Evolutionary conservation across 306 rosid species (phyloP).

Genomic region (Adenanthera pavonina): DNA sequence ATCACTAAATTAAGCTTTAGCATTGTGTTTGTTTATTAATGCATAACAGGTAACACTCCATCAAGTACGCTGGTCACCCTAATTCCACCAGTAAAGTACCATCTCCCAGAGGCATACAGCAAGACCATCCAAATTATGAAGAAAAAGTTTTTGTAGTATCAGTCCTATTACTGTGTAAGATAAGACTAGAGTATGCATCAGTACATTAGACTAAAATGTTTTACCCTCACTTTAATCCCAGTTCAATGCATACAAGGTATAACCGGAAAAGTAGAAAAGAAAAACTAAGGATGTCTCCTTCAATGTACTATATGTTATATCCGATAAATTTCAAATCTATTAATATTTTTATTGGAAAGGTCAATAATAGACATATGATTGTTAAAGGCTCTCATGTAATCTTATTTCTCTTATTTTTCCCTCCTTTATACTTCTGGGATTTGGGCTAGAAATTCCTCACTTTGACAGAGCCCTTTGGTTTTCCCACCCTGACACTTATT

Average conservation of each 20-base stretch:
- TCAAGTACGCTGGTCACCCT: neutral
- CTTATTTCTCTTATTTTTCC: neutral
- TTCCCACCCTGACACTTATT: slow-evolving; percentile 7
- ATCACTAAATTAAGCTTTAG: neutral
- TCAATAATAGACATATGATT: neutral
- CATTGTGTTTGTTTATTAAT: neutral
- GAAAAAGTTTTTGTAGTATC: neutral
- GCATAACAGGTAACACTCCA: neutral
- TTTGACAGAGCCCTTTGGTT: neutral
- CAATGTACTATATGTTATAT: neutral
- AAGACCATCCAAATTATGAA: neutral
- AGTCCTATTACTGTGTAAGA: neutral
- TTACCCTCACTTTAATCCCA: neutral
- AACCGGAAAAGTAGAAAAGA: neutral
- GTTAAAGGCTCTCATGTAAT: neutral
- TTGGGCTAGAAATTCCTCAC: slow-evolving; percentile 1
- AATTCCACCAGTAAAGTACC: neutral
- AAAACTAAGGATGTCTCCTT: slow-evolving; percentile 12
- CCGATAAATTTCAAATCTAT: slow-evolving; percentile 22
- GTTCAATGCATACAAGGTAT: neutral
- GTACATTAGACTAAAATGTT: neutral
- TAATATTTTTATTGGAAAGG: slow-evolving; percentile 9
- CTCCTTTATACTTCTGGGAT: neutral
- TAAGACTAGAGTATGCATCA: neutral
- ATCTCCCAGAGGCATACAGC: neutral